Conservation (phyloP, 1,139 yeast species). For the Meyerozyma smithsonii region DNA sequence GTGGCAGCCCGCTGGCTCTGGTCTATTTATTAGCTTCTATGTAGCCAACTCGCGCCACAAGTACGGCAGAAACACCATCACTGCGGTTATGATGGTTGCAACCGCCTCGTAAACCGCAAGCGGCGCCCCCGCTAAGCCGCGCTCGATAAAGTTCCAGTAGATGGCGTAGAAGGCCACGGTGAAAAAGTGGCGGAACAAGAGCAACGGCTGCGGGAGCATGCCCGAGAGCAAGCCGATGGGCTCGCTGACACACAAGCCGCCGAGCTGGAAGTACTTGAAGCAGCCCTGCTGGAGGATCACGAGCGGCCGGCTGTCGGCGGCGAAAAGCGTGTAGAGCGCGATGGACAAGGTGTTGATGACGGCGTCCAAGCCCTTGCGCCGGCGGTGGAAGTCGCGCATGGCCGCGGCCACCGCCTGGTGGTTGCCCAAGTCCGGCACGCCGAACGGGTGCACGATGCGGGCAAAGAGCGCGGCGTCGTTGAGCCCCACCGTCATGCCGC, state of each 20-base stretch:
- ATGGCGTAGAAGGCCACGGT: slow-evolving; percentile 85
- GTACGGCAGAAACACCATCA: slow-evolving; percentile 73
- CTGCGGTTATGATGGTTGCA: slow-evolving; percentile 68
- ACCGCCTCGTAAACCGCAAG: slow-evolving; percentile 67
- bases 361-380: slow-evolving; percentile 73
- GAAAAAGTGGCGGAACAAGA: slow-evolving; percentile 80
- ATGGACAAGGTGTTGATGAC: slow-evolving; percentile 88
- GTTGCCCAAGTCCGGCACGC: slow-evolving; percentile 57
- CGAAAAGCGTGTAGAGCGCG: slow-evolving; percentile 84
- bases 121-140: slow-evolving; percentile 69
- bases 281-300: slow-evolving; percentile 80
- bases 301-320: slow-evolving; percentile 71
- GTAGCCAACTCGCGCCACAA: slow-evolving; percentile 44
- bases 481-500: slow-evolving; percentile 98
- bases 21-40: no score
- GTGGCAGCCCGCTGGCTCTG: no score
- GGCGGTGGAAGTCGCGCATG: slow-evolving; percentile 63
- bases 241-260: slow-evolving; percentile 73
- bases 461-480: slow-evolving; percentile 76
- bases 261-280: slow-evolving; percentile 75
- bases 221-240: slow-evolving; percentile 89
- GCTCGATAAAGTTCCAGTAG: slow-evolving; percentile 58
- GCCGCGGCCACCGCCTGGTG: slow-evolving; percentile 49
- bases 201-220: slow-evolving; percentile 66
- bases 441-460: slow-evolving; percentile 50